Base-by-base conservation (phyloP, 257 asterid genomes). In the Anisodus tanguticus region DNA sequence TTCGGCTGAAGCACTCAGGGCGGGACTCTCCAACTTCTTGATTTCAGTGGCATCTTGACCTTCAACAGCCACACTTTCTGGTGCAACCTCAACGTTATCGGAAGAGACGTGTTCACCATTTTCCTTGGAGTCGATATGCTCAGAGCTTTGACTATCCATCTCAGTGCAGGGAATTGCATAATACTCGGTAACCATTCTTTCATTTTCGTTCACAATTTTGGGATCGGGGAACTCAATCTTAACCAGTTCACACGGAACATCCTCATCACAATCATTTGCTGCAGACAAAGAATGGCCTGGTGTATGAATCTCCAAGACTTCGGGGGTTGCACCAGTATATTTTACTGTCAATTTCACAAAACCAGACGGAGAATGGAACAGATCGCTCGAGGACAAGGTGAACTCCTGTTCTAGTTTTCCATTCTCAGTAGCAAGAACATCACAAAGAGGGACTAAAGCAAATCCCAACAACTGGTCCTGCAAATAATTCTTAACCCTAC, bases 321-420 rank as follows among this genome's bases (percentile, higher is more conserved):
- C 98, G 0, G 99, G 99, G 6, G 85, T 89, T 8, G 89, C 80
- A 78, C 98, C 99, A 1, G 83, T 71, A 39, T 92, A 97, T 4
- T 93, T 80, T 41, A 97, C 87, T 0, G 98, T 92, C 83, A 97
- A 64, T 87, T 93, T 93, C 37, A 97, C 99, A 84, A 91, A 97
- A 12, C 99, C 99, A 0, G 99, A 98, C 0, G 99, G 99, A 4
- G 99, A 95, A 92, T 97, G 97, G 94, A 97, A 97, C 4, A 97
- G 94, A 90, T 97, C 99, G 2, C 97, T 95, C 0, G 99, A 93
- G 58, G 98, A 93, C 41, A 97, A 97, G 49, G 97, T 90, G 64
- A 93, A 95, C 88, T 97, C 99, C 86, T 90, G 92, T 74, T 92
- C 97, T 84, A 95, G 58, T 90, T 97, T 97, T 12, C 98, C 97